Conservation (phyloP, 257 asterid genomes). For the Rubia yunnanensis region DNA sequence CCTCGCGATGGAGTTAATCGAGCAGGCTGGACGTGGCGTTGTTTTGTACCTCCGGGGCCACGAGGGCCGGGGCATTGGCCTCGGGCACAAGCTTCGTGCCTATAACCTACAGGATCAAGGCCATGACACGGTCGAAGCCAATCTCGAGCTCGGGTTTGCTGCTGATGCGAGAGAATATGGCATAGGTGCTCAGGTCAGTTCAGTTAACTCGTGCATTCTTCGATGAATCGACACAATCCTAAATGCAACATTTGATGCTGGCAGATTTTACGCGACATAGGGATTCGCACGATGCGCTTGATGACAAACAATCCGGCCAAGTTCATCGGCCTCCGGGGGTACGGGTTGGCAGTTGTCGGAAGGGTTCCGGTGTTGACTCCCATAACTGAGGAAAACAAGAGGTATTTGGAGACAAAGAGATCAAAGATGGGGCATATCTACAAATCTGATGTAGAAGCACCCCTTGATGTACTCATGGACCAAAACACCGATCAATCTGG, state of each 20-base stretch:
- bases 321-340: constrained; percentile 62
- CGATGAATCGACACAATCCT: not conserved
- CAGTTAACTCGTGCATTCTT: not conserved
- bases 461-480: constrained; percentile 25
- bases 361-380: constrained; percentile 72
- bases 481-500: constrained; percentile 20
- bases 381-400: constrained; percentile 68
- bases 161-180: constrained; percentile 84
- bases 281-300: constrained; percentile 68
- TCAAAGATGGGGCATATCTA: constrained; percentile 75
- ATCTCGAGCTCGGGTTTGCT: constrained; percentile 75
- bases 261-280: constrained; percentile 70
- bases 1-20: constrained; percentile 68
- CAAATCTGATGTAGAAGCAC: constrained; percentile 49
- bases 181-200: constrained; percentile 67
- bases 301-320: constrained; percentile 94
- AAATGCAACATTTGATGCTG: not conserved
- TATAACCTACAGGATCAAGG: constrained; percentile 76
- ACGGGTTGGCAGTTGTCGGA: constrained; percentile 73
- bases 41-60: constrained; percentile 73
- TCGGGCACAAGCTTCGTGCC: constrained; percentile 73
- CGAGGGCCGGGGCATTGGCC: constrained; percentile 84
- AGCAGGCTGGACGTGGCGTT: constrained; percentile 62
- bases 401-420: constrained; percentile 63
- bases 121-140: constrained; percentile 84